Percentiles rank a stretch among this genome's conserved stretches.
Conservation (phyloP, 2,329 filamentous ascomycete genomes). For the Penicillium crustosum region DNA sequence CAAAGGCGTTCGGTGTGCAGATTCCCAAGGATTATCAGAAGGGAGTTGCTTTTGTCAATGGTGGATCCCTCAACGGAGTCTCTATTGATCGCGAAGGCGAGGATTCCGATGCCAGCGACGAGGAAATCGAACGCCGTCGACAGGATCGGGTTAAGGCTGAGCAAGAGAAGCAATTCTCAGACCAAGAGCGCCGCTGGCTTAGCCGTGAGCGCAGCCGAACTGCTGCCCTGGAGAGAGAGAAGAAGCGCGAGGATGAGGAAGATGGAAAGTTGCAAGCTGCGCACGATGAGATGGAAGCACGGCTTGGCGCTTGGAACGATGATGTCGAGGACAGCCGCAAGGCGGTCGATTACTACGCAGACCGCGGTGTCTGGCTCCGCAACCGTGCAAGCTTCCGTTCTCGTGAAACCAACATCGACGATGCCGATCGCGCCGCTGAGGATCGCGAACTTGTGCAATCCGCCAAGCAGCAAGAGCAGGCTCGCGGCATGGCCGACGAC, state of each 20-base stretch:
- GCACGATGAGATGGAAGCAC: slow-evolving; percentile 67
- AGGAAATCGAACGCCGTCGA: slow-evolving; percentile 74
- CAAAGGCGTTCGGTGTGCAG: slow-evolving; percentile 62
- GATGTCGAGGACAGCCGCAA: slow-evolving; percentile 75
- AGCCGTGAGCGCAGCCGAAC: slow-evolving; percentile 83
- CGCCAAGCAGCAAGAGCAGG: slow-evolving; percentile 71
- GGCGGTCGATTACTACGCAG: slow-evolving; percentile 78
- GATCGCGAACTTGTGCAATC: slow-evolving; percentile 70
- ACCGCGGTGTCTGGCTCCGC: slow-evolving; percentile 79
- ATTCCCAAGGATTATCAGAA: slow-evolving; percentile 72
- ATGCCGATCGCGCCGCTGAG: slow-evolving; percentile 77
- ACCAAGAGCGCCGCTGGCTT: slow-evolving; percentile 85
- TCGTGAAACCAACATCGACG: slow-evolving; percentile 74
- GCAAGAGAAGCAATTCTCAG: slow-evolving; percentile 74
- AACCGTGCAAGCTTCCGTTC: slow-evolving; percentile 72
- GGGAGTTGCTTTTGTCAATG: slow-evolving; percentile 79
- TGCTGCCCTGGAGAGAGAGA: slow-evolving; percentile 81
- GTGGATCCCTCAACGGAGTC: slow-evolving; percentile 63
- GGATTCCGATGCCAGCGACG: slow-evolving; percentile 82
- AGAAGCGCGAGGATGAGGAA: slow-evolving; percentile 75
- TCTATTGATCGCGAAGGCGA: slow-evolving; percentile 72
- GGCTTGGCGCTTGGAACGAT: slow-evolving; percentile 82
- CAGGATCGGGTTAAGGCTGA: slow-evolving; percentile 71
- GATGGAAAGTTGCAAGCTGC: slow-evolving; percentile 63
- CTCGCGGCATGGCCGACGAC: slow-evolving; percentile 80